Evolutionary conservation across 768 basidiomycete genomes (phyloP).

Genomic region (Termitomyces sp.): DNA sequence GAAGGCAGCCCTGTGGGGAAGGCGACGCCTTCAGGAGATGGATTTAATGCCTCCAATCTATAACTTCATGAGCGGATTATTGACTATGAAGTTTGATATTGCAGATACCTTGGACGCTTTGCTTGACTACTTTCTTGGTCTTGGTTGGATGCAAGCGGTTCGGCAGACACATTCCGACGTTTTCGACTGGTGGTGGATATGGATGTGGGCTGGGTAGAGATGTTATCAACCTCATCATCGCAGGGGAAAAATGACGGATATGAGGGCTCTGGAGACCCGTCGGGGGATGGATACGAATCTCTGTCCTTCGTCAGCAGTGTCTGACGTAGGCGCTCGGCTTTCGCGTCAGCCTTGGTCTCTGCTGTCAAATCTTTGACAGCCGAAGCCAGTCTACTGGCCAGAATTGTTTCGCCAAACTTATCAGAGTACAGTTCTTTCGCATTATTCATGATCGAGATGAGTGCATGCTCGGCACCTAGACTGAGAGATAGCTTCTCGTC

Average conservation of each 20-base stretch:
- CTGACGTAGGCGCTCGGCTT: slow-evolving; percentile 6
- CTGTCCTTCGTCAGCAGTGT: slow-evolving; percentile 1
- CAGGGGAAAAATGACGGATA: background rate
- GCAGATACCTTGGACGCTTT: slow-evolving; percentile 16
- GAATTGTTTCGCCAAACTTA: slow-evolving; percentile 19
- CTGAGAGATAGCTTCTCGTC: slow-evolving; percentile 17
- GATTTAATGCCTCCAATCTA: background rate
- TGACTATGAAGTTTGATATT: no score
- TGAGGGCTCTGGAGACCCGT: slow-evolving; percentile 9
- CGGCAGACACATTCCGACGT: slow-evolving; percentile 6
- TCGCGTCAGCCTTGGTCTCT: slow-evolving; percentile 13
- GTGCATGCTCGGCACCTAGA: slow-evolving; percentile 15
- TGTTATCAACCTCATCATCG: background rate
- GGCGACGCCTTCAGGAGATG: background rate
- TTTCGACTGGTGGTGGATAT: slow-evolving; percentile 9
- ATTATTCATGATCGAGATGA: slow-evolving; percentile 16
- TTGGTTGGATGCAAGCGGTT: background rate
- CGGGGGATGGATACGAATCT: slow-evolving; percentile 15
- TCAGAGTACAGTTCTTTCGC: slow-evolving; percentile 17
- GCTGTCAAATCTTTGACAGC: slow-evolving; percentile 23
- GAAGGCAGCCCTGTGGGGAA: slow-evolving; percentile 6
- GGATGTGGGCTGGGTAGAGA: background rate
- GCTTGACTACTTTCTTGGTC: background rate
- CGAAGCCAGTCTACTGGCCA: slow-evolving; percentile 22
- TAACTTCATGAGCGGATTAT: background rate